These are phyloP conservation scores for Kodamaea hsintzibuensis DNA, from an alignment of 805 yeast genomes.

Conservation along the genomic window DNA sequence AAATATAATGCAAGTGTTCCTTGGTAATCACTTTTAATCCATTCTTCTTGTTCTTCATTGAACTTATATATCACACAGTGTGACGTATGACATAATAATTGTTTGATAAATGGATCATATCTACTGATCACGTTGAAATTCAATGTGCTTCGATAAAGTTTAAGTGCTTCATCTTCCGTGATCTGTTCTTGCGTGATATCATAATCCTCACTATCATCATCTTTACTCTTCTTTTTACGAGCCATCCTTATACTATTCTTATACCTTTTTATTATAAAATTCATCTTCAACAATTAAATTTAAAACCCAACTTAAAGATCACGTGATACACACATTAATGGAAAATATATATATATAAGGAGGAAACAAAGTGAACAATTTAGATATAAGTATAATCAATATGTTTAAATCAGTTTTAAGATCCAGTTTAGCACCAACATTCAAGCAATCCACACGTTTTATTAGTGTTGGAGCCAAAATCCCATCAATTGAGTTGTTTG, in stretches of 20 bases:
- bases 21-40: slow-evolving; percentile 70
- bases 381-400: background rate
- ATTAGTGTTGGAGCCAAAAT: slow-evolving; percentile 55
- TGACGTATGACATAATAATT: slow-evolving; percentile 65
- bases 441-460: slow-evolving; percentile 8
- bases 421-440: slow-evolving; percentile 3
- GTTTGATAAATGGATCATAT: slow-evolving; percentile 72
- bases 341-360: background rate
- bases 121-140: slow-evolving; percentile 76
- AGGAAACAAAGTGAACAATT: background rate
- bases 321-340: background rate
- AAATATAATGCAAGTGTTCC: slow-evolving; percentile 71
- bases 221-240: slow-evolving; percentile 9
- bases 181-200: slow-evolving; percentile 46
- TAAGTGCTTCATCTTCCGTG: slow-evolving; percentile 49
- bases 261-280: no score
- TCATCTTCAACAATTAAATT: no score
- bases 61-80: slow-evolving; percentile 72
- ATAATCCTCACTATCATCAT: slow-evolving; percentile 38
- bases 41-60: slow-evolving; percentile 55
- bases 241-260: slow-evolving; percentile 4
- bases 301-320: background rate
- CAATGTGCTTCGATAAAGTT: slow-evolving; percentile 64
- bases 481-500: slow-evolving; percentile 58
- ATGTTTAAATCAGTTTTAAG: slow-evolving; percentile 9